Conservation (phyloP, 2,329 filamentous ascomycete species). For the Scedosporium boydii region DNA sequence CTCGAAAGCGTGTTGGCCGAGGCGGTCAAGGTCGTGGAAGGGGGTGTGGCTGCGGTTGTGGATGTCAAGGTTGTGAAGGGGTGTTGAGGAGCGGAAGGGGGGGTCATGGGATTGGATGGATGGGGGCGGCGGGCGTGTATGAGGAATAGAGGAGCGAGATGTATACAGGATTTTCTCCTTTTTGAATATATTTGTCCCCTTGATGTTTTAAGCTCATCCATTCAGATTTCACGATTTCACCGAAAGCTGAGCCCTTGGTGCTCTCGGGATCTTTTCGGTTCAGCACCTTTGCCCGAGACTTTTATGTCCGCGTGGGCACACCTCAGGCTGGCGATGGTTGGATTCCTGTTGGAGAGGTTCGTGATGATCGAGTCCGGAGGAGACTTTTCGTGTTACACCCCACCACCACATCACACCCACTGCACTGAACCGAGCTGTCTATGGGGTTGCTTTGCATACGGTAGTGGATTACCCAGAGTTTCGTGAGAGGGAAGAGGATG, state of each 20-base stretch:
- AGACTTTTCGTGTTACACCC: neutral
- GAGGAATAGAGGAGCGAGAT: neutral
- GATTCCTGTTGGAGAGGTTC: neutral
- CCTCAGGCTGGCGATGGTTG: neutral
- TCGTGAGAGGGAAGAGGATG: too few relatives aligned
- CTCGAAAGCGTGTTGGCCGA: conserved; percentile 37
- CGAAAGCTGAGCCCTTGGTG: too few relatives aligned
- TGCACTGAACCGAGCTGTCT: too few relatives aligned
- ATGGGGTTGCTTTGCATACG: too few relatives aligned
- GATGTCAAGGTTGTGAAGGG: conserved; percentile 41
- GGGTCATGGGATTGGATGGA: neutral
- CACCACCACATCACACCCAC: too few relatives aligned
- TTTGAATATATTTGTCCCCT: too few relatives aligned
- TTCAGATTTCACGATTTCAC: too few relatives aligned
- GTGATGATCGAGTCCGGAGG: neutral
- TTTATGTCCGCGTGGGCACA: neutral
- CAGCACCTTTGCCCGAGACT: too few relatives aligned
- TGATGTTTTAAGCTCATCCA: too few relatives aligned
- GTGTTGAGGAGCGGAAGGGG: conserved; percentile 20
- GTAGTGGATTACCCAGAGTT: too few relatives aligned
- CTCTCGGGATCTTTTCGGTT: neutral
- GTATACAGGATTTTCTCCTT: too few relatives aligned
- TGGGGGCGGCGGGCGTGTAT: neutral
- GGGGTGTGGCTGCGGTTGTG: conserved; percentile 41
- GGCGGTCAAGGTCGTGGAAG: conserved; percentile 40